phyloP scores from a whole-genome alignment of 225 moss, liverwort and hornwort genomes.

The Ulota crispa region DNA sequence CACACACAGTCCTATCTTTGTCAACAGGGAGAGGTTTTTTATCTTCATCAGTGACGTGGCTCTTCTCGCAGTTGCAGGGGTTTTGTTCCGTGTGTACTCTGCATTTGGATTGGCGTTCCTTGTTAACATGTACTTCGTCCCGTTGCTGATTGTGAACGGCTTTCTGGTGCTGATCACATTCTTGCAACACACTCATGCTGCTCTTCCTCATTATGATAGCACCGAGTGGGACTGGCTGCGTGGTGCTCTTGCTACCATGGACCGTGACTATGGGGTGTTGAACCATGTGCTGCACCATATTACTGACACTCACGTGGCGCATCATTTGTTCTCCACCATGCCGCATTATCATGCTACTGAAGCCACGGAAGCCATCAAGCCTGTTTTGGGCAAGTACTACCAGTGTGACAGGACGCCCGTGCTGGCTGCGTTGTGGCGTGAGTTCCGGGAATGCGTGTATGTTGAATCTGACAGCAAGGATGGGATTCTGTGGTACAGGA shows the following conservation, averaged over 20 bases:
- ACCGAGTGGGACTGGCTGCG: constrained; percentile 95
- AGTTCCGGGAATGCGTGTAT: constrained; percentile 72
- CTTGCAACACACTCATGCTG: constrained; percentile 84
- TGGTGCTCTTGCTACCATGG: constrained; percentile 85
- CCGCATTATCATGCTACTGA: constrained; percentile 86
- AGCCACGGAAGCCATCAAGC: constrained; percentile 75
- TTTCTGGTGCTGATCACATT: constrained; percentile 89
- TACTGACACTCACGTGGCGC: constrained; percentile 82
- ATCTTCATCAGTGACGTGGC: constrained; percentile 76
- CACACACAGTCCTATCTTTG: constrained; percentile 82
- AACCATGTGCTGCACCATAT: constrained; percentile 85
- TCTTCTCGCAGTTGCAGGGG: constrained; percentile 48
- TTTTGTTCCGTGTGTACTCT: constrained; percentile 46
- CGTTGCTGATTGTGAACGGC: constrained; percentile 79
- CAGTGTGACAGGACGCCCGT: constrained; percentile 80
- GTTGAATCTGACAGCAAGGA: constrained; percentile 58
- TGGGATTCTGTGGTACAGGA: constrained; percentile 76
- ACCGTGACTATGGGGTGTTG: constrained; percentile 83
- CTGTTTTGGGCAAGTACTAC: constrained; percentile 75
- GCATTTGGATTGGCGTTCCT: constrained; percentile 57
- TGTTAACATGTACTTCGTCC: constrained; percentile 61
- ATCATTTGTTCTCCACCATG: constrained; percentile 91
- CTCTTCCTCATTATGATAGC: constrained; percentile 76
- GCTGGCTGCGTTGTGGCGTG: constrained; percentile 74
- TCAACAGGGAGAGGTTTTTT: constrained; percentile 66